Conservation (phyloP, 495 filamentous ascomycete species). For the Tricharina praecox region DNA sequence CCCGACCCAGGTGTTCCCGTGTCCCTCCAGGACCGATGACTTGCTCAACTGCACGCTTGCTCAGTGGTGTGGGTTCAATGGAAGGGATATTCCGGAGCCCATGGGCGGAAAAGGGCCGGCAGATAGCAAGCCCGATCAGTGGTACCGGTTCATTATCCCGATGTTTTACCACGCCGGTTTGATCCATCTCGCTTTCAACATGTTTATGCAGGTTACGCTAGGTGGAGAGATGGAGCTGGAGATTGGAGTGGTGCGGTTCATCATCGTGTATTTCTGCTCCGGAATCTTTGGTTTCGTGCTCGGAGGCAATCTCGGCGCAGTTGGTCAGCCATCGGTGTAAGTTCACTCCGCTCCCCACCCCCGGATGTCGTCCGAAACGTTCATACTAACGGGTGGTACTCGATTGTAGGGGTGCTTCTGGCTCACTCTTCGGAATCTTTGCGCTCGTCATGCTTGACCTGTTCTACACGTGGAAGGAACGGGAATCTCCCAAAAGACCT, state of each 20-base stretch:
- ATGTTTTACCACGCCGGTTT: constrained; percentile 91
- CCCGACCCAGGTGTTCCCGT: constrained; percentile 43
- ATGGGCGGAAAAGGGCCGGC: constrained; percentile 31
- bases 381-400: constrained; percentile 14
- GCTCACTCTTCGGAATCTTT: constrained; percentile 76
- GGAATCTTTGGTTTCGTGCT: constrained; percentile 96
- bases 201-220: constrained; percentile 73
- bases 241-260: constrained; percentile 73
- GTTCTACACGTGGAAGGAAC: constrained; percentile 73
- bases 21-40: constrained; percentile 47
- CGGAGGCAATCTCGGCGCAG: constrained; percentile 78
- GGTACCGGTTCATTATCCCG: constrained; percentile 88
- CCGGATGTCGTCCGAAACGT: no score
- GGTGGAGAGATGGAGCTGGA: constrained; percentile 78
- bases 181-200: constrained; percentile 88
- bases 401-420: constrained; percentile 52
- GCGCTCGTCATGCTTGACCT: constrained; percentile 78
- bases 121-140: constrained; percentile 62
- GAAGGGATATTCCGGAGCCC: constrained; percentile 22
- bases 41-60: constrained; percentile 44
- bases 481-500: constrained; percentile 57
- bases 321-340: constrained; percentile 54
- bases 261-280: constrained; percentile 69
- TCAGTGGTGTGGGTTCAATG: constrained; percentile 64
- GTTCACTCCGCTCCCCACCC: no score